These are phyloP conservation scores for Hydnomerulius pinastri DNA, from an alignment of 768 basidiomycete species.

Conservation along the genomic window DNA sequence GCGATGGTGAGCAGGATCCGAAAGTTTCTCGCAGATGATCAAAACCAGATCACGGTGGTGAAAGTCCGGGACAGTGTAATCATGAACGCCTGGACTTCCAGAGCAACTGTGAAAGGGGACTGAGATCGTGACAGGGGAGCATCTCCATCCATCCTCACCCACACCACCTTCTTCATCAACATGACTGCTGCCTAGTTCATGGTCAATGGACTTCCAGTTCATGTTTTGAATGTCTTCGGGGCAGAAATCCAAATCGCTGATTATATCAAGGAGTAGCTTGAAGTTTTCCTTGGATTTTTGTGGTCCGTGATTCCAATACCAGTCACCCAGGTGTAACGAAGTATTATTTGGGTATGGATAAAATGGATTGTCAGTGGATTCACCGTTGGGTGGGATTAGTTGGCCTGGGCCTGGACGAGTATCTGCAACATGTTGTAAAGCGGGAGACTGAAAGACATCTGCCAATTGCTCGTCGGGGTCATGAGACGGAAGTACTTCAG, in stretches of 20 bases:
- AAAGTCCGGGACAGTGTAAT: constrained; percentile 8
- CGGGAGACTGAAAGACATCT: too few relatives aligned
- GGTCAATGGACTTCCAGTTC: not conserved
- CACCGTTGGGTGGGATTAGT: too few relatives aligned
- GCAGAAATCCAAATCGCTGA: constrained; percentile 2
- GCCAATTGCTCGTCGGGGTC: constrained; percentile 5
- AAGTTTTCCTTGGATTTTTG: constrained; percentile 22
- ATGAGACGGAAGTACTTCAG: not conserved
- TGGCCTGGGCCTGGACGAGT: too few relatives aligned
- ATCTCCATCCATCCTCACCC: constrained; percentile 16
- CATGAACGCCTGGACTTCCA: not conserved
- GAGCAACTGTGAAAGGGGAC: constrained; percentile 2
- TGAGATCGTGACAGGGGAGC: constrained; percentile 2
- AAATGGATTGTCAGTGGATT: not conserved
- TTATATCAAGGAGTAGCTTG: constrained; percentile 10
- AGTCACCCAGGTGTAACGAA: constrained; percentile 16
- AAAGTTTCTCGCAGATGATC: constrained; percentile 15
- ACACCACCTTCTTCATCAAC: not conserved
- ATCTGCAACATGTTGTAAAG: too few relatives aligned
- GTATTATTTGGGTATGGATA: constrained; percentile 18
- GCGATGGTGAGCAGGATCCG: constrained; percentile 2
- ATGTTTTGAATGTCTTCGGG: not conserved
- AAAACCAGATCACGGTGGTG: constrained; percentile 13
- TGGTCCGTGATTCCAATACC: constrained; percentile 19
- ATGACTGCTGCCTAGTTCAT: not conserved